Evolutionary conservation across 2,329 filamentous ascomycete genomes (phyloP), one percentile per base, ranked within the genome.

Genomic region (Arthrobotrys entomopaga): DNA sequence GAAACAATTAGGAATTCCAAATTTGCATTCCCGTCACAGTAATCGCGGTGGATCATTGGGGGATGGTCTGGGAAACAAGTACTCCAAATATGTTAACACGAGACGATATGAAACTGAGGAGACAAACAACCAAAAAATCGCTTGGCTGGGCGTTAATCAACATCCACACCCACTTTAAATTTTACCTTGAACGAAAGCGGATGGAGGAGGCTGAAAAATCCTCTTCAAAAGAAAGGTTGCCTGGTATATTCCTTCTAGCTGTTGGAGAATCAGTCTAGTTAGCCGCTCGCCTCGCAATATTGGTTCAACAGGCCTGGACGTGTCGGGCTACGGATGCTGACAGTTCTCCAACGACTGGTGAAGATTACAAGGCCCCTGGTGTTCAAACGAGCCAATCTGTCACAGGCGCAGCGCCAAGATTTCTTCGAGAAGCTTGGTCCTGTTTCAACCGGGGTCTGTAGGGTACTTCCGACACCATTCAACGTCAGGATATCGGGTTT

Each of bases 51-150:
- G 8, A 46, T 19, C 15, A 19, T n/a, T 20, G 24, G 43, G 58
- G 58, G 49, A 20, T 65, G 42, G 46, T 52, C 38, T 11, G 34
- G 19, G 42, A 46, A 15, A 19, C 8, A 16, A 38, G 53, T 54
- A 34, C 29, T 34, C 29, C 7, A 34, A 34, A 34, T 34, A 34
- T 34, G 29, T 34, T 50, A 61, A 66, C 11, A 73, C 69, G 56
- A 73, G 69, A 73, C 69, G 49, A 40, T 73, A 43, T 73, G 69
- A 73, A 73, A 73, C 69, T 15, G 11, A 19, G 60, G 60, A 73
- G 49, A 73, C 42, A 57, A 43, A 34, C 29, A 34, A 34, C 2
- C 6, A 34, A 34, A 34, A 34, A 34, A 34, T 7, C 29, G 10
- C 10, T 34, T 34, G 29, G 29, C 29, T 34, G 29, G 29, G 5